Base-by-base conservation (phyloP, 2,329 filamentous ascomycete species). In the Xylariaceae sp. region DNA sequence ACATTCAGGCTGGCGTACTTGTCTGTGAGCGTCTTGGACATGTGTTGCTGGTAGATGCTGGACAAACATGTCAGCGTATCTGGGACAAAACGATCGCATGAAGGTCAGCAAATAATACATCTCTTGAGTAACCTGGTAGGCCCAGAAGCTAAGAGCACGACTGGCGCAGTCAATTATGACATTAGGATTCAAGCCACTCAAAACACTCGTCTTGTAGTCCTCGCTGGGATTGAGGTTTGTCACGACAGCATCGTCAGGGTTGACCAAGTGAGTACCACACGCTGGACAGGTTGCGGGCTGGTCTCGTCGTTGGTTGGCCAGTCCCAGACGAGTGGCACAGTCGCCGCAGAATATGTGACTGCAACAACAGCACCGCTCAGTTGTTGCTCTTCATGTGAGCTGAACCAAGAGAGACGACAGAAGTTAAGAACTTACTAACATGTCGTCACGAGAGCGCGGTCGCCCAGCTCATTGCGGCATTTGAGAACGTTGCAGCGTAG, bases 101-200 rank as follows among this genome's bases (percentile, higher is more conserved):
- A 59, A 18, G 9, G 10, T n/a, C 8, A 72, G 79, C 7, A 72
- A 79, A 64, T 68, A 79, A 64, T 68, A 91, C 88, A 95, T 88
- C 74, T 96, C 89, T 68, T 94, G 89, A 2, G 86, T 86, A 17
- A 87, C 86, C 71, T 96, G 92, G 68, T 96, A 96, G 35, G 85
- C 87, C 88, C 91, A 96, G 71, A 96, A 96, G 37, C 82, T 84
- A 64, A 96, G 74, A 1, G 88, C 91, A 65, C 89, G 82, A 4
- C 88, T 86, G 18, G 90, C 88, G 73, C 91, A 95, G 67, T 96
- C 92, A 82, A 96, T 91, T 64, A 97, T 89, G 35, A 87, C 80
- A 39, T 82, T 87, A 0, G 93, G 93, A 61, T 85, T 89, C 0
- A 97, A 76, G 0, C 93, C 93, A 69, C 89, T 91, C 9, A 97